phyloP scores from a whole-genome alignment of 352 stramenopile species.

The Pythium pectinolyticum region DNA sequence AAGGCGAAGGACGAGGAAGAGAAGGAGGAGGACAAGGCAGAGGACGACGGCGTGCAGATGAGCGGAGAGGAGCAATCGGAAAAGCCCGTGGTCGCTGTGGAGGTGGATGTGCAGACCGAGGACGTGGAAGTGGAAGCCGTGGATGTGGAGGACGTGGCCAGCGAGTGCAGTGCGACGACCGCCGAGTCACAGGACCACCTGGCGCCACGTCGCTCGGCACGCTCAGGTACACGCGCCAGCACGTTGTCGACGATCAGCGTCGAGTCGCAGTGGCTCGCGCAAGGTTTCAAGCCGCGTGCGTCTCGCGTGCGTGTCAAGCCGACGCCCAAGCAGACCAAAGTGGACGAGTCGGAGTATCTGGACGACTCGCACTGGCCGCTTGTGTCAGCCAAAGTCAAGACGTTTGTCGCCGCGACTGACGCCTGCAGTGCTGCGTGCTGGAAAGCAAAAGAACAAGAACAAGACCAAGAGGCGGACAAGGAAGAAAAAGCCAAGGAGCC shows the following conservation, averaged over 20 bases:
- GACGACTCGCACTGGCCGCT: conserved; percentile 56
- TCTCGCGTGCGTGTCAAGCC: conserved; percentile 7
- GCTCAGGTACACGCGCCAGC: conserved; percentile 54
- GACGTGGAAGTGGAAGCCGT: conserved; percentile 6
- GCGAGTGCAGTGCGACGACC: conserved; percentile 19
- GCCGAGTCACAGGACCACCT: conserved; percentile 14
- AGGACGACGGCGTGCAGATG: background rate
- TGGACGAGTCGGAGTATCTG: conserved; percentile 63
- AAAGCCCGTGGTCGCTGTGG: too few species aligned
- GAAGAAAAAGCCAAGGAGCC: background rate
- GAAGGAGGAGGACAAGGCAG: background rate
- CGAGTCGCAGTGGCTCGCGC: conserved; percentile 37
- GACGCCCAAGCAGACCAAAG: conserved; percentile 5
- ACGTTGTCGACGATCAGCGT: conserved; percentile 52
- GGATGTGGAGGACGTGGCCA: conserved; percentile 18
- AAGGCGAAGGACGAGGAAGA: background rate
- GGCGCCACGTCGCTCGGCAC: conserved; percentile 50
- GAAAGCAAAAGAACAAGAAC: background rate
- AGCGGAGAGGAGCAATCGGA: too few species aligned
- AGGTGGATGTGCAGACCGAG: too few species aligned
- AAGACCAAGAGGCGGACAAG: background rate
- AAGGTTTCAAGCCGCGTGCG: conserved; percentile 13
- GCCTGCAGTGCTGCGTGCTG: conserved; percentile 35
- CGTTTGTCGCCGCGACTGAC: conserved; percentile 32
- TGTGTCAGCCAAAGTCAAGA: conserved; percentile 45